Evolutionary conservation across 106 monocot genomes (phyloP).

Genomic region (Cymbidium sinense): DNA sequence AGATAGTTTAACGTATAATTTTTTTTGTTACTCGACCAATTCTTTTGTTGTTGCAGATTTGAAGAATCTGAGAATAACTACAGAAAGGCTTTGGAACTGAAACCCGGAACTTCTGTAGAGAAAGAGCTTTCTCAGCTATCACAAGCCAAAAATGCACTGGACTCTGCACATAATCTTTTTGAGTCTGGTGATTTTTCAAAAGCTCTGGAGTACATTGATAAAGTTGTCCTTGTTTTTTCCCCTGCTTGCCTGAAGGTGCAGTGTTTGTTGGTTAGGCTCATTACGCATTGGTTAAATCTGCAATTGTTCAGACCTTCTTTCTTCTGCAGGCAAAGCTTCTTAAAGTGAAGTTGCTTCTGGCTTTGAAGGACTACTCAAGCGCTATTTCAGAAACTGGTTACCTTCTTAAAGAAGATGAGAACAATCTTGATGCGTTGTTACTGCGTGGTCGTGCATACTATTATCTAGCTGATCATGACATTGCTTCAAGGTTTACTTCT

Average conservation of each 20-base stretch:
- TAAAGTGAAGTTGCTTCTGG: constrained; percentile 67
- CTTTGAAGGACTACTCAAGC: constrained; percentile 77
- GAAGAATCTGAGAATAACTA: constrained; percentile 83
- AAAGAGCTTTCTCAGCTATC: constrained; percentile 83
- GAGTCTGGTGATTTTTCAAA: constrained; percentile 71
- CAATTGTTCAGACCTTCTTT: neutral
- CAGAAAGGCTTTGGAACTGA: constrained; percentile 66
- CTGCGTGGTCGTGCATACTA: constrained; percentile 93
- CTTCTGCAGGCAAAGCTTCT: constrained; percentile 69
- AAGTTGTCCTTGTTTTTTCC: constrained; percentile 88
- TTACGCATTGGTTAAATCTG: neutral
- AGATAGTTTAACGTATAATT: neutral
- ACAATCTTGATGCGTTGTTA: constrained; percentile 74
- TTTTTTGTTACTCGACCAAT: neutral
- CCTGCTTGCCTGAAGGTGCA: constrained; percentile 79
- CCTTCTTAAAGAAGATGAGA: constrained; percentile 91
- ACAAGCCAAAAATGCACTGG: constrained; percentile 69
- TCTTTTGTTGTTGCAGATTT: constrained; percentile 58
- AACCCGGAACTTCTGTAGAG: constrained; percentile 60
- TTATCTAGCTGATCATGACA: constrained; percentile 97
- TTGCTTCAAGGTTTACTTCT: constrained; percentile 65
- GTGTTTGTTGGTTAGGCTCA: neutral
- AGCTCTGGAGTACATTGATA: constrained; percentile 81
- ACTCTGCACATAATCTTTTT: constrained; percentile 64
- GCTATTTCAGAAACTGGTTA: constrained; percentile 79